Conservation (phyloP, 495 filamentous ascomycete species). For the Talaromyces wortmannii region DNA sequence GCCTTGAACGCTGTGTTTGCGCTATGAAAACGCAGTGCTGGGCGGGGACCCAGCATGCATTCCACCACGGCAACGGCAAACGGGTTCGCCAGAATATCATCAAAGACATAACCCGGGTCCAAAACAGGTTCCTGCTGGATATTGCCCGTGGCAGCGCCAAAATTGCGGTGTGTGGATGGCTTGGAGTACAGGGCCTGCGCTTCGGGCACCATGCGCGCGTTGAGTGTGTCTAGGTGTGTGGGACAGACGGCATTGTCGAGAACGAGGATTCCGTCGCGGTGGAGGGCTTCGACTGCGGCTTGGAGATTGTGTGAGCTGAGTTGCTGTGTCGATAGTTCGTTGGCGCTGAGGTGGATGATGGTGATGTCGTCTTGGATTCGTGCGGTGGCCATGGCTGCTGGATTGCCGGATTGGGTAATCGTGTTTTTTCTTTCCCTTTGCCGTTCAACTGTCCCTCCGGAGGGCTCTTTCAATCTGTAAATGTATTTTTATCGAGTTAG, state of each 20-base stretch:
- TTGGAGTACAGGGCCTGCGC: slow-evolving; percentile 30
- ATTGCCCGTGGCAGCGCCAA: slow-evolving; percentile 44
- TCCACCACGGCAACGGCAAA: slow-evolving; percentile 43
- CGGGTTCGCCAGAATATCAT: slow-evolving; percentile 37
- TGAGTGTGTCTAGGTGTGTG: slow-evolving; percentile 38
- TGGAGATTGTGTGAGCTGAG: slow-evolving; percentile 39
- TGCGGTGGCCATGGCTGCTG: background rate
- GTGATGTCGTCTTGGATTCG: slow-evolving; percentile 6
- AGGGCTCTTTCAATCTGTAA: too few species aligned
- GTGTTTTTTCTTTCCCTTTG: too few species aligned
- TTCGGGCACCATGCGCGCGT: slow-evolving; percentile 45
- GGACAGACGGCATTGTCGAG: slow-evolving; percentile 39
- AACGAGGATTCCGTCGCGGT: slow-evolving; percentile 54
- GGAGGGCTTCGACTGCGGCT: slow-evolving; percentile 41
- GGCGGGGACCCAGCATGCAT: slow-evolving; percentile 38
- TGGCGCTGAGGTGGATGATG: slow-evolving; percentile 9
- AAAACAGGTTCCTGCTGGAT: slow-evolving; percentile 47
- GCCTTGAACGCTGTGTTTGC: slow-evolving; percentile 44
- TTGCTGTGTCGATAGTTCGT: slow-evolving; percentile 12
- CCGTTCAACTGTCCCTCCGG: too few species aligned
- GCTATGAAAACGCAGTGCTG: slow-evolving; percentile 42
- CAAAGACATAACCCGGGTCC: slow-evolving; percentile 27
- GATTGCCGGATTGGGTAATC: too few species aligned
- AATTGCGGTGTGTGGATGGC: slow-evolving; percentile 38
- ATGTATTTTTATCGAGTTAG: too few species aligned